Conservation (phyloP, 495 filamentous ascomycete genomes). For the Neurospora intermedia region DNA sequence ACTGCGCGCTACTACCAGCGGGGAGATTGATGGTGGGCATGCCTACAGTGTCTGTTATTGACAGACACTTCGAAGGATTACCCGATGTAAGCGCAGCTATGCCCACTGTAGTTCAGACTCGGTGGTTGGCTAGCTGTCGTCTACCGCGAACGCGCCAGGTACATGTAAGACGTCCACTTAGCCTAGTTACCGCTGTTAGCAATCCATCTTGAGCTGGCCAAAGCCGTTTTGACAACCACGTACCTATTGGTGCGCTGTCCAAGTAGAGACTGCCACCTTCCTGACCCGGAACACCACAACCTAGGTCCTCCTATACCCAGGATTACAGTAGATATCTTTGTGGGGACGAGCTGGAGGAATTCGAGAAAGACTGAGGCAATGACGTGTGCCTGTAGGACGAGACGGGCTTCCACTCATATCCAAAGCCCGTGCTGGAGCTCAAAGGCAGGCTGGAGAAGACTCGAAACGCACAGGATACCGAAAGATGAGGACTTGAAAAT, state of each 20-base stretch:
- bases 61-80: conserved; percentile 17
- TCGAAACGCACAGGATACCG: background rate
- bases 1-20: conserved; percentile 23
- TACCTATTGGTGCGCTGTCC: background rate
- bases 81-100: conserved; percentile 9
- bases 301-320: background rate
- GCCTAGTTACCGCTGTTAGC: background rate
- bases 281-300: background rate
- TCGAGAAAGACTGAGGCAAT: background rate
- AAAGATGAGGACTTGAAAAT: background rate
- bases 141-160: background rate
- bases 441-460: background rate
- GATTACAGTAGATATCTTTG: background rate
- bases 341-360: background rate
- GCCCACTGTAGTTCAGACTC: conserved; percentile 12
- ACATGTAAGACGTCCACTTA: background rate
- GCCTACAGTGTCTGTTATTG: conserved; percentile 16
- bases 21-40: conserved; percentile 34
- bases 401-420: background rate
- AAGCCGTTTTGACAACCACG: background rate
- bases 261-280: background rate
- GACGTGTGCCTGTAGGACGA: background rate
- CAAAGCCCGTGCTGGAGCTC: background rate
- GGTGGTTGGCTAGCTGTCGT: conserved; percentile 15
- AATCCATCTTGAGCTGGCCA: background rate